Evolutionary conservation across 2,329 filamentous ascomycete genomes (phyloP).

Genomic region (Paecilomyces formosus): DNA sequence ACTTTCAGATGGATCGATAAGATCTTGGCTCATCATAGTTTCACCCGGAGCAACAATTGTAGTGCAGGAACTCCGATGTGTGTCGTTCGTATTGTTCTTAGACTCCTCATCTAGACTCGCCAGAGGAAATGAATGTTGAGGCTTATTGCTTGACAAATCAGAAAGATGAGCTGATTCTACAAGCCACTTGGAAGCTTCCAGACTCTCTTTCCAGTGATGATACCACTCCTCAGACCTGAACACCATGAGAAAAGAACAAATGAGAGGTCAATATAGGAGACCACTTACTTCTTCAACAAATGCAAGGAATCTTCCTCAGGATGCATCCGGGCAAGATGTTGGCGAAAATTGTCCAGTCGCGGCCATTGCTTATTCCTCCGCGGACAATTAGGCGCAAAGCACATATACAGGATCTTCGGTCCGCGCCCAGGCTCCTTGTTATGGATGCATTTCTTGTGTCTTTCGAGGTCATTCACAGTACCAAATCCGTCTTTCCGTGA

Average conservation of each 20-base stretch:
- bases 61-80: constrained; percentile 1
- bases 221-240: constrained; percentile 25
- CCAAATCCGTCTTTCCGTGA: constrained; percentile 60
- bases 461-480: constrained; percentile 71
- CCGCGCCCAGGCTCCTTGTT: constrained; percentile 38
- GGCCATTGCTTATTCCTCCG: constrained; percentile 66
- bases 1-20: constrained; percentile 2
- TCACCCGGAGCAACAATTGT: constrained; percentile 1
- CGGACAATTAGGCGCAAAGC: constrained; percentile 50
- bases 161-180: constrained; percentile 10
- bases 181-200: constrained; percentile 9
- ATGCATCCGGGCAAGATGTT: constrained; percentile 68
- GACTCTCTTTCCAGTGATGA: constrained; percentile 15
- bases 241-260: constrained; percentile 1
- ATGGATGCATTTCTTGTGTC: constrained; percentile 71
- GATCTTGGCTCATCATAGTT: background rate
- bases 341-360: constrained; percentile 77
- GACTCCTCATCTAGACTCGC: background rate
- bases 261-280: background rate
- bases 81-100: background rate
- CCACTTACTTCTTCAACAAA: constrained; percentile 42
- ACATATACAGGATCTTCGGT: constrained; percentile 51
- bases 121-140: background rate
- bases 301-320: constrained; percentile 34
- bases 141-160: background rate